These are phyloP conservation scores for Nicotiana obtusifolia DNA, from an alignment of 257 asterid species.

Conservation along the genomic window DNA sequence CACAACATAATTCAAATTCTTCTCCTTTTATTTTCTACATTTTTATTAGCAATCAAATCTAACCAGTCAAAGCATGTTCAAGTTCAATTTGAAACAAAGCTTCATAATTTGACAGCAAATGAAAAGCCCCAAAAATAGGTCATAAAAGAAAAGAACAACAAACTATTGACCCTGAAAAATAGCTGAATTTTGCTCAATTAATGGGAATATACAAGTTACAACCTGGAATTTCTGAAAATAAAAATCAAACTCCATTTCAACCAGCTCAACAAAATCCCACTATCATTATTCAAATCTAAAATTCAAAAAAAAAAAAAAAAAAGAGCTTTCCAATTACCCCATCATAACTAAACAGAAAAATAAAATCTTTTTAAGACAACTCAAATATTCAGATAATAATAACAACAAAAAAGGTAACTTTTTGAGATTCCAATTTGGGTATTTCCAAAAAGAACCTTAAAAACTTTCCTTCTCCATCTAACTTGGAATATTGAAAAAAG, in stretches of 20 bases:
- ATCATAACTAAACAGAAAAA: neutral
- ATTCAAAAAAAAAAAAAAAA: neutral
- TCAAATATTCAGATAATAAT: neutral
- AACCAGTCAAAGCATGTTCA: neutral
- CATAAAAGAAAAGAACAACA: neutral
- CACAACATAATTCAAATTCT: neutral
- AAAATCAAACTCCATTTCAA: neutral
- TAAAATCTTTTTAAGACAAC: neutral
- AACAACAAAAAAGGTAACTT: neutral
- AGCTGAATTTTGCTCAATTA: neutral
- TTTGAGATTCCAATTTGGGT: slow-evolving; percentile 5
- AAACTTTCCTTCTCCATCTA: slow-evolving; percentile 20
- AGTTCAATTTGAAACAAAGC: slow-evolving; percentile 4
- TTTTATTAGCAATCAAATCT: neutral
- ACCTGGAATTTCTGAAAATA: neutral
- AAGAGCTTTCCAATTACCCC: neutral
- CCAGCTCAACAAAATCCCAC: neutral
- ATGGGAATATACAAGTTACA: neutral
- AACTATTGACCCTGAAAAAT: neutral
- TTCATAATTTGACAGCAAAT: neutral
- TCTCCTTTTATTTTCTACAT: neutral
- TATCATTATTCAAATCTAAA: too few species aligned
- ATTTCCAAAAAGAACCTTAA: neutral
- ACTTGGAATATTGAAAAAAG: slow-evolving; percentile 17
- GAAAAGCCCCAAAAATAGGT: neutral